These are phyloP conservation scores for Amanita muscaria DNA, from an alignment of 768 basidiomycete species.

Conservation along the genomic window DNA sequence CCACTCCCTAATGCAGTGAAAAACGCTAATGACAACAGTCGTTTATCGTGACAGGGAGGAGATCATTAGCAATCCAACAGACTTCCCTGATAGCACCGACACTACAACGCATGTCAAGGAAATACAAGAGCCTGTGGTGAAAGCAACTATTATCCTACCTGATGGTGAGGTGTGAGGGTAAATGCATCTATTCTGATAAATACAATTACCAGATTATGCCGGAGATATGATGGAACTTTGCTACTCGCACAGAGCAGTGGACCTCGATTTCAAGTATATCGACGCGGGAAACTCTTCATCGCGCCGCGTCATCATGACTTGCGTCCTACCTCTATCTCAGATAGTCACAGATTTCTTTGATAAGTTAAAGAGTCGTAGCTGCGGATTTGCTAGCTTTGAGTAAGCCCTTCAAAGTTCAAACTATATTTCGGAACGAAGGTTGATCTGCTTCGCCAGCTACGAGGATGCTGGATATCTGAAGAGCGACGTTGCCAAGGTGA, in stretches of 20 bases:
- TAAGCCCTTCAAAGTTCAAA: conserved; percentile 35
- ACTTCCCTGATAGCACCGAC: conserved; percentile 84
- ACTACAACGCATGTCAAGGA: conserved; percentile 51
- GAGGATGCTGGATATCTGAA: conserved; percentile 85
- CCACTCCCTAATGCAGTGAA: conserved; percentile 3
- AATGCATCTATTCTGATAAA: no score
- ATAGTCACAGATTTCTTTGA: conserved; percentile 96
- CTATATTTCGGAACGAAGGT: not conserved
- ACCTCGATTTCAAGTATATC: conserved; percentile 78
- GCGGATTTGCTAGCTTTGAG: conserved; percentile 91
- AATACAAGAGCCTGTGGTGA: conserved; percentile 89
- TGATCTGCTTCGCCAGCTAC: conserved; percentile 50
- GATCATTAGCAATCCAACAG: conserved; percentile 84
- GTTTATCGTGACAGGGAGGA: conserved; percentile 57
- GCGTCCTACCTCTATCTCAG: conserved; percentile 80
- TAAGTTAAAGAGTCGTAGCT: conserved; percentile 86
- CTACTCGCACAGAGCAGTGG: conserved; percentile 73
- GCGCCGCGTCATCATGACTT: conserved; percentile 72
- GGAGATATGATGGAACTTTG: conserved; percentile 97
- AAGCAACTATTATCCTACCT: conserved; percentile 90
- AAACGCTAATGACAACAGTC: conserved; percentile 37
- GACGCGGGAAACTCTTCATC: conserved; percentile 46
- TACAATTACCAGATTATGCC: conserved; percentile 58
- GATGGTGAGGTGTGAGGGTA: conserved; percentile 67
- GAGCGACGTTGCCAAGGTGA: conserved; percentile 78